phyloP scores from a whole-genome alignment of 106 monocot species.

The Dioscorea alata region DNA sequence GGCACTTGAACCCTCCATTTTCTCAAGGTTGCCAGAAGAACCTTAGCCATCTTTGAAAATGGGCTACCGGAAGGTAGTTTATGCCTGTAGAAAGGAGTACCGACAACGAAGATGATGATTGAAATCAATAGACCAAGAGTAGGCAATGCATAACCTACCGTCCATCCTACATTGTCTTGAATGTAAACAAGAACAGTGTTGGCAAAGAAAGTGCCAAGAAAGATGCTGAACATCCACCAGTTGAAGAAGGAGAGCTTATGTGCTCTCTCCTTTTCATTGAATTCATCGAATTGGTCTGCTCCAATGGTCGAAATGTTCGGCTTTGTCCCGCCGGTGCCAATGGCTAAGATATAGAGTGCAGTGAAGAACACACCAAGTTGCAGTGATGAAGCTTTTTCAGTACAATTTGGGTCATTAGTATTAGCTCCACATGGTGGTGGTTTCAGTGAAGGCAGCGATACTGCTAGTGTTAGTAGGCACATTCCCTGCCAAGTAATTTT shows the following conservation, averaged over 20 bases:
- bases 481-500: constrained; percentile 45
- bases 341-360: constrained; percentile 65
- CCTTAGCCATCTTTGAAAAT: constrained; percentile 30
- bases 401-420: constrained; percentile 24
- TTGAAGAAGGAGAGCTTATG: constrained; percentile 95
- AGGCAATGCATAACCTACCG: constrained; percentile 56
- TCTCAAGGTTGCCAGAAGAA: constrained; percentile 37
- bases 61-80: constrained; percentile 40
- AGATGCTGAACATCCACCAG: constrained; percentile 98
- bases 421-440: constrained; percentile 43
- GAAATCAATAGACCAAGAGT: constrained; percentile 19
- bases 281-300: constrained; percentile 85
- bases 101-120: constrained; percentile 34
- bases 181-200: constrained; percentile 66
- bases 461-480: constrained; percentile 51
- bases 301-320: constrained; percentile 88
- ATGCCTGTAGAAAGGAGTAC: constrained; percentile 44
- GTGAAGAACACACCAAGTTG: constrained; percentile 64
- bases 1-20: constrained; percentile 33
- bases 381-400: constrained; percentile 23
- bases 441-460: constrained; percentile 51
- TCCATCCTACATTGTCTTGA: constrained; percentile 70
- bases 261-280: constrained; percentile 47
- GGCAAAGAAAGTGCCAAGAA: constrained; percentile 71
- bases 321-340: constrained; percentile 85